These are phyloP conservation scores for Botrytis fabae DNA, from an alignment of 2,329 filamentous ascomycete species.

Conservation along the genomic window DNA sequence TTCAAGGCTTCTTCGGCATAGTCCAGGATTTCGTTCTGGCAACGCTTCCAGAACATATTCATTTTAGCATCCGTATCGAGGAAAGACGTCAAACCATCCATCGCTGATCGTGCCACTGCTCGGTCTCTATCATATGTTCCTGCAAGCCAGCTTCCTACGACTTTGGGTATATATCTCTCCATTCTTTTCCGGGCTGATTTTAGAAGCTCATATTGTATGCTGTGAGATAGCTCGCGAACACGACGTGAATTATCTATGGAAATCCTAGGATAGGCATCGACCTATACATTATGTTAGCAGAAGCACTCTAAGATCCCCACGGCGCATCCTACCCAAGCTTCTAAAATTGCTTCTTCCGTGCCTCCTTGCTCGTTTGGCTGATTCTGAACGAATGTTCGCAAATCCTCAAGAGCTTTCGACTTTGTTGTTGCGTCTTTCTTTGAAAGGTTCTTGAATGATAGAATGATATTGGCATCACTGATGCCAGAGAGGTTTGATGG, in stretches of 20 bases:
- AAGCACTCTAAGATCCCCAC: neutral
- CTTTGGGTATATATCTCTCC: slow-evolving; percentile 72
- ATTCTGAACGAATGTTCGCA: slow-evolving; percentile 63
- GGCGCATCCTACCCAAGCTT: slow-evolving; percentile 74
- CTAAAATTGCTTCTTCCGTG: slow-evolving; percentile 78
- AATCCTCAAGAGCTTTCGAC: slow-evolving; percentile 83
- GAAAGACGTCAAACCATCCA: slow-evolving; percentile 72
- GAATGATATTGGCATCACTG: slow-evolving; percentile 77
- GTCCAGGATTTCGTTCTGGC: slow-evolving; percentile 76
- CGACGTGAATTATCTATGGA: slow-evolving; percentile 88
- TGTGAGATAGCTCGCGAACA: slow-evolving; percentile 84
- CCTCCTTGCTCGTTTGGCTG: slow-evolving; percentile 58
- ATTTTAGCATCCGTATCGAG: slow-evolving; percentile 80
- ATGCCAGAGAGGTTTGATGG: slow-evolving; percentile 78
- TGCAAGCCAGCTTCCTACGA: slow-evolving; percentile 88
- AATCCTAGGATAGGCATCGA: slow-evolving; percentile 80
- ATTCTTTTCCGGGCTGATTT: slow-evolving; percentile 75
- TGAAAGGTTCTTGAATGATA: slow-evolving; percentile 86
- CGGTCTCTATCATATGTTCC: slow-evolving; percentile 86
- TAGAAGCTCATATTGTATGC: slow-evolving; percentile 64
- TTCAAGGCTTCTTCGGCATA: slow-evolving; percentile 78
- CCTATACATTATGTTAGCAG: slow-evolving; percentile 49
- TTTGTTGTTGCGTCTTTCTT: slow-evolving; percentile 96
- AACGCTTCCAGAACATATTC: slow-evolving; percentile 73
- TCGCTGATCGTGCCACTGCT: slow-evolving; percentile 71